These are phyloP conservation scores for Trichaptum fuscoviolaceum DNA, from an alignment of 768 basidiomycete genomes.

Conservation along the genomic window DNA sequence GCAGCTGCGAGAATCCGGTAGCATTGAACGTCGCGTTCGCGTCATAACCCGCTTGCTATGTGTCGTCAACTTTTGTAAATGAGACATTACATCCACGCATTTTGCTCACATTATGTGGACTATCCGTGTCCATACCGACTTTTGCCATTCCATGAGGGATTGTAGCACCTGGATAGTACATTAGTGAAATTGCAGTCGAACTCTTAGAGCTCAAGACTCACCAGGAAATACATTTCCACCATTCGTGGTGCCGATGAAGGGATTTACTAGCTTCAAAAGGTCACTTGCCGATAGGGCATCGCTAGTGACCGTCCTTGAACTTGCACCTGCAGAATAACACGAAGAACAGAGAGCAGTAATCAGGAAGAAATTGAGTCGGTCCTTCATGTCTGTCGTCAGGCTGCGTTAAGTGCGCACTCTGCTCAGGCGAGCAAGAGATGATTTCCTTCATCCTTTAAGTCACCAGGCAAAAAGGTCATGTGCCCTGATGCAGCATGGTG, in stretches of 20 bases:
- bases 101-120: constrained; percentile 47
- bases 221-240: constrained; percentile 66
- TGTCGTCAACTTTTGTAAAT: neutral
- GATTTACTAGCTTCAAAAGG: constrained; percentile 32
- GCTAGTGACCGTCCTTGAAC: neutral
- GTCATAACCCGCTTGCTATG: constrained; percentile 36
- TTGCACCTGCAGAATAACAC: neutral
- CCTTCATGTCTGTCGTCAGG: neutral
- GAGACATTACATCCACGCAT: neutral
- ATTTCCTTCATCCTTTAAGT: neutral
- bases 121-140: constrained; percentile 62
- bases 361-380: neutral
- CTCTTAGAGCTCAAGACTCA: constrained; percentile 15
- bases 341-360: neutral
- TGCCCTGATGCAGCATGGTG: neutral
- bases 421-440: neutral
- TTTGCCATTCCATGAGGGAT: constrained; percentile 70
- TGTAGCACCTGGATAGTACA: constrained; percentile 47
- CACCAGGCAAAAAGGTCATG: neutral
- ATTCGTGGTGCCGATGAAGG: constrained; percentile 61
- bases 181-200: neutral
- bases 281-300: neutral
- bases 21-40: constrained; percentile 28
- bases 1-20: constrained; percentile 59
- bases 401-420: neutral